Conservation (phyloP, 1,139 yeast genomes). For the Yamadazyma triangularis region DNA sequence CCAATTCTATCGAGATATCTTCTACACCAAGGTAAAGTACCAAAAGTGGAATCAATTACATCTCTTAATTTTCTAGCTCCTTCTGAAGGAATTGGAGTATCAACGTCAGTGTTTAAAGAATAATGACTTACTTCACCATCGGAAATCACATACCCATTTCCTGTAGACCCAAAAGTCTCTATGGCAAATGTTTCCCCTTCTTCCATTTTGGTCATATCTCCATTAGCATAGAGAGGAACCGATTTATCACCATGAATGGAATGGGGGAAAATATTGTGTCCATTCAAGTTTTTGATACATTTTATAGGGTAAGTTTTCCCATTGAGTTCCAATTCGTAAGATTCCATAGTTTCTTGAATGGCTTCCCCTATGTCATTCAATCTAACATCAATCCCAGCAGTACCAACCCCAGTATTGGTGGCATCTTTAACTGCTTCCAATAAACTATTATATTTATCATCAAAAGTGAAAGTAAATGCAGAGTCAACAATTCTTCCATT, state of each 20-base stretch:
- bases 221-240: slow-evolving; percentile 92
- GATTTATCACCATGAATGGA: slow-evolving; percentile 92
- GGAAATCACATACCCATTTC: slow-evolving; percentile 80
- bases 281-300: slow-evolving; percentile 87
- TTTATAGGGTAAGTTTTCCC: slow-evolving; percentile 85
- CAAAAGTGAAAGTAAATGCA: slow-evolving; percentile 90
- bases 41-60: slow-evolving; percentile 75
- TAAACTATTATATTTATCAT: slow-evolving; percentile 74
- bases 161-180: slow-evolving; percentile 97
- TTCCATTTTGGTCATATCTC: slow-evolving; percentile 95
- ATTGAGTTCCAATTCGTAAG: slow-evolving; percentile 85
- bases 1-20: slow-evolving; percentile 89
- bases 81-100: slow-evolving; percentile 44
- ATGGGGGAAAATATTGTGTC: slow-evolving; percentile 85
- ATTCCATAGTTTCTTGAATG: slow-evolving; percentile 95
- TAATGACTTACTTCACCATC: slow-evolving; percentile 96
- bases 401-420: slow-evolving; percentile 90
- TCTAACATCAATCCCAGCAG: slow-evolving; percentile 95
- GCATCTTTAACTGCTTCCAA: slow-evolving; percentile 87
- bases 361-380: slow-evolving; percentile 94
- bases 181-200: slow-evolving; percentile 98
- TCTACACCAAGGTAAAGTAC: slow-evolving; percentile 95
- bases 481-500: slow-evolving; percentile 95
- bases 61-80: slow-evolving; percentile 64
- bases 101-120: slow-evolving; percentile 54